A percentile compares a stretch with the other conserved stretches of the same genome.
Evolutionary conservation across 2,329 filamentous ascomycete genomes (phyloP).

Genomic region (Colletotrichum kahawae): DNA sequence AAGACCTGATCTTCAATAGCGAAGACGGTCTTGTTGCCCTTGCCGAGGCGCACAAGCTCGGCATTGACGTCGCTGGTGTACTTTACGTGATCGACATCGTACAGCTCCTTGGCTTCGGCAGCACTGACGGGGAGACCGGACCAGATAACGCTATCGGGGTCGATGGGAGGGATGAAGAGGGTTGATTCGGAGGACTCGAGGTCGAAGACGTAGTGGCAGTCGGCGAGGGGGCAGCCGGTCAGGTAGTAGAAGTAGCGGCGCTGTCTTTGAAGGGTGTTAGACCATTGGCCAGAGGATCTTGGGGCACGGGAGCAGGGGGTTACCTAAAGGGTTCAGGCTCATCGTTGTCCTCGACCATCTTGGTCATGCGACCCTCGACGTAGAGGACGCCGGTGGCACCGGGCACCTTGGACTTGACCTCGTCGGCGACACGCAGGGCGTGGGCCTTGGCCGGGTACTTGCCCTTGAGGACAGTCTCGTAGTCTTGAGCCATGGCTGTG

Average conservation of each 20-base stretch:
- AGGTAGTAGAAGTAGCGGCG: slow-evolving; percentile 95
- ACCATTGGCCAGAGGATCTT: neutral
- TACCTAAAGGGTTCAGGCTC: slow-evolving; percentile 81
- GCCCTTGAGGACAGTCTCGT: slow-evolving; percentile 59
- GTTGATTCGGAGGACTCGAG: slow-evolving; percentile 75
- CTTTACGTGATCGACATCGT: slow-evolving; percentile 81
- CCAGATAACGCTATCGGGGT: slow-evolving; percentile 93
- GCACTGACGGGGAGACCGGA: slow-evolving; percentile 81
- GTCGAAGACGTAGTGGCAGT: slow-evolving; percentile 83
- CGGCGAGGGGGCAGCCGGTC: slow-evolving; percentile 80
- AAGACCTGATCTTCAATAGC: slow-evolving; percentile 82
- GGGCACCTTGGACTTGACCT: slow-evolving; percentile 71
- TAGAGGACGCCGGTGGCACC: slow-evolving; percentile 78
- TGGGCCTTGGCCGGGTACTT: slow-evolving; percentile 88
- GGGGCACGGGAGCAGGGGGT: slow-evolving; percentile 23
- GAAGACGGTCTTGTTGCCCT: slow-evolving; percentile 61
- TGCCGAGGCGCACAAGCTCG: slow-evolving; percentile 62
- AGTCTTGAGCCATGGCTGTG: slow-evolving; percentile 34
- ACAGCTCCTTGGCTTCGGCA: slow-evolving; percentile 76
- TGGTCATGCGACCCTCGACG: slow-evolving; percentile 82
- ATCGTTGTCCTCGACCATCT: slow-evolving; percentile 89
- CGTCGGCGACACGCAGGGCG: slow-evolving; percentile 80
- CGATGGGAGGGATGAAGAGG: slow-evolving; percentile 88
- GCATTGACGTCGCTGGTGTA: slow-evolving; percentile 77
- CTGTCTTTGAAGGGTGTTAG: slow-evolving; percentile 60